These are phyloP conservation scores for Tricholoma sp. DNA, from an alignment of 768 basidiomycete genomes.

Conservation along the genomic window DNA sequence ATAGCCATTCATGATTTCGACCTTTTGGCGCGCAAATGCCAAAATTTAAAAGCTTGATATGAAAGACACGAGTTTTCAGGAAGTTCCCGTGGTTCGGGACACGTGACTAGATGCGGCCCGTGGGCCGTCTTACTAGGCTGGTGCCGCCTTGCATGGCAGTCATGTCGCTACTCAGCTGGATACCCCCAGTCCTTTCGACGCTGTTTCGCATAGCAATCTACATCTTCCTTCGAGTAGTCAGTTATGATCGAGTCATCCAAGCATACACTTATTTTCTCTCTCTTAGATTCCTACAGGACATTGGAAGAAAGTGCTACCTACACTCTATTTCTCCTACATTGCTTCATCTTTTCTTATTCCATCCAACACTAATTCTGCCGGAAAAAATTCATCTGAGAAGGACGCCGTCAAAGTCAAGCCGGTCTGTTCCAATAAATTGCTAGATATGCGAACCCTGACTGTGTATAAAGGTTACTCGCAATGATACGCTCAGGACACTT, in stretches of 20 bases:
- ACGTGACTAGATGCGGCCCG: too few relatives aligned
- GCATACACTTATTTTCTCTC: neutral
- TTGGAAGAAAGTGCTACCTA: slow-evolving; percentile 25
- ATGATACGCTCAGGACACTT: slow-evolving; percentile 6
- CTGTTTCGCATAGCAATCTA: slow-evolving; percentile 40
- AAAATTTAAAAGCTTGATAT: too few relatives aligned
- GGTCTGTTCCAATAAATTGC: neutral
- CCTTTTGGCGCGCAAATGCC: too few relatives aligned
- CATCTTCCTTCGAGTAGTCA: slow-evolving; percentile 48
- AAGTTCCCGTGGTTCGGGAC: too few relatives aligned
- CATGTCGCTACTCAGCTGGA: neutral
- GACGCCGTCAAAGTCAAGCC: neutral
- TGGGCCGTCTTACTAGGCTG: too few relatives aligned
- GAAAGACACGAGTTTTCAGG: too few relatives aligned
- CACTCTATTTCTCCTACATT: slow-evolving; percentile 24
- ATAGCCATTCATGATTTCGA: too few relatives aligned
- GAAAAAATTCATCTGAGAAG: neutral
- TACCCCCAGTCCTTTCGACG: slow-evolving; percentile 24
- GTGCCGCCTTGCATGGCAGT: too few relatives aligned
- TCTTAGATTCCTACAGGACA: slow-evolving; percentile 36
- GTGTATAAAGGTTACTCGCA: neutral
- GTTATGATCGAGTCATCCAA: slow-evolving; percentile 14
- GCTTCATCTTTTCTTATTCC: slow-evolving; percentile 16
- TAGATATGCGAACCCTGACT: neutral
- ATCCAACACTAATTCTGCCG: neutral